Evolutionary conservation across 108 stramenopile genomes (phyloP).

Genomic region (Discostella stelligeroides): DNA sequence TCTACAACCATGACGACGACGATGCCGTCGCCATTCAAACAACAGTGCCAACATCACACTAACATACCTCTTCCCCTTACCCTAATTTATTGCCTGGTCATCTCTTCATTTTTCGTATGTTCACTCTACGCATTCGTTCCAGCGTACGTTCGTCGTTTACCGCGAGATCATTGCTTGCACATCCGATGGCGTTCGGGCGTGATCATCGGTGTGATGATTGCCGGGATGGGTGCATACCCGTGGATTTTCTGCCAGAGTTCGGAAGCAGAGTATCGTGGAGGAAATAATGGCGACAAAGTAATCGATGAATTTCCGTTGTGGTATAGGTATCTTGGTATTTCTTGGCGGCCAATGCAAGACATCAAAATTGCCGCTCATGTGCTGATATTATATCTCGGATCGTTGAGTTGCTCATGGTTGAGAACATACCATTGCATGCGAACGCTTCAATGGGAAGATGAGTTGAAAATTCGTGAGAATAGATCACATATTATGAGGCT

Average conservation of each 20-base stretch:
- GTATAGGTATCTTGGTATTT: slow-evolving; percentile 30
- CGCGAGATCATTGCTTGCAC: slow-evolving; percentile 62
- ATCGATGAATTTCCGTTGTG: slow-evolving; percentile 5
- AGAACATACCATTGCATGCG: slow-evolving; percentile 30
- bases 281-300: not conserved
- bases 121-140: slow-evolving; percentile 81
- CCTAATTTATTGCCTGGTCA: slow-evolving; percentile 37
- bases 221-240: slow-evolving; percentile 52
- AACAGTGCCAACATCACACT: slow-evolving; percentile 2
- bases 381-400: slow-evolving; percentile 46
- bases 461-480: not conserved
- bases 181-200: slow-evolving; percentile 64
- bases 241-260: slow-evolving; percentile 49
- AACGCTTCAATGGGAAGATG: slow-evolving; percentile 5
- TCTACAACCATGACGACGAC: no score
- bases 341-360: slow-evolving; percentile 8
- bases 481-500: slow-evolving; percentile 1
- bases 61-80: slow-evolving; percentile 2
- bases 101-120: slow-evolving; percentile 59
- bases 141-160: slow-evolving; percentile 46
- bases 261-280: not conserved
- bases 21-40: not conserved
- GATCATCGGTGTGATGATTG: slow-evolving; percentile 38
- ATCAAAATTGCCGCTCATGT: slow-evolving; percentile 30
- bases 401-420: slow-evolving; percentile 19